These are phyloP conservation scores for Kazachstania bromeliacearum DNA, from an alignment of 805 yeast genomes.

Conservation along the genomic window DNA sequence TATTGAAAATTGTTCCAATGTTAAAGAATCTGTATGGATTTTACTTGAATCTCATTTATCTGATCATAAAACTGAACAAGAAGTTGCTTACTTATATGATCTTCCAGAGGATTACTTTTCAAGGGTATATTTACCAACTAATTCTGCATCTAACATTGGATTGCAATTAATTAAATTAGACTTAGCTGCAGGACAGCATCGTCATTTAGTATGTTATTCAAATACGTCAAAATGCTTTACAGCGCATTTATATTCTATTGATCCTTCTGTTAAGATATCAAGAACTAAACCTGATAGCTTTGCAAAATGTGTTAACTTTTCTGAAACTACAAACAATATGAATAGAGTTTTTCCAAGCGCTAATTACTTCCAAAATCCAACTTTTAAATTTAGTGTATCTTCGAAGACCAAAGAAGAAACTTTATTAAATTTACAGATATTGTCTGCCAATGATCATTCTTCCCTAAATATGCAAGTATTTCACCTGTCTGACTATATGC, in stretches of 20 bases:
- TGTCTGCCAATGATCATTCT: conserved; percentile 8
- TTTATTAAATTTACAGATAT: conserved; percentile 11
- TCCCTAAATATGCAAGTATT: conserved; percentile 19
- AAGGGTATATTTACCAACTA: conserved; percentile 10
- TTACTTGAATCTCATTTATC: conserved; percentile 42
- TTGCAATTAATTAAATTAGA: conserved; percentile 28
- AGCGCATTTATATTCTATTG: conserved; percentile 14
- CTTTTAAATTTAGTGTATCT: conserved; percentile 12
- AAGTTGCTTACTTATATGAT: conserved; percentile 15
- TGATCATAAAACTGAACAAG: conserved; percentile 3
- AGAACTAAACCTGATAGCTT: neutral
- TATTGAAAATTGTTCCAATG: conserved; percentile 28
- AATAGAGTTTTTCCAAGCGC: neutral
- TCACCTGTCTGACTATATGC: conserved; percentile 12
- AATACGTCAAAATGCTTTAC: conserved; percentile 15
- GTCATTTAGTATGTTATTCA: conserved; percentile 20
- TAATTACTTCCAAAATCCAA: conserved; percentile 17
- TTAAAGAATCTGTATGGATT: conserved; percentile 34
- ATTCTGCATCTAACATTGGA: conserved; percentile 32
- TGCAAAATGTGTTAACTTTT: conserved; percentile 1
- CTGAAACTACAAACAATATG: conserved; percentile 2
- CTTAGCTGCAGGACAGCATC: conserved; percentile 5
- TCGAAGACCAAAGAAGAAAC: conserved; percentile 6
- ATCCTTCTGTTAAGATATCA: conserved; percentile 3
- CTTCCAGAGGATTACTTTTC: conserved; percentile 8